phyloP scores from a whole-genome alignment of 768 basidiomycete species.

The Lentinula boryana region DNA sequence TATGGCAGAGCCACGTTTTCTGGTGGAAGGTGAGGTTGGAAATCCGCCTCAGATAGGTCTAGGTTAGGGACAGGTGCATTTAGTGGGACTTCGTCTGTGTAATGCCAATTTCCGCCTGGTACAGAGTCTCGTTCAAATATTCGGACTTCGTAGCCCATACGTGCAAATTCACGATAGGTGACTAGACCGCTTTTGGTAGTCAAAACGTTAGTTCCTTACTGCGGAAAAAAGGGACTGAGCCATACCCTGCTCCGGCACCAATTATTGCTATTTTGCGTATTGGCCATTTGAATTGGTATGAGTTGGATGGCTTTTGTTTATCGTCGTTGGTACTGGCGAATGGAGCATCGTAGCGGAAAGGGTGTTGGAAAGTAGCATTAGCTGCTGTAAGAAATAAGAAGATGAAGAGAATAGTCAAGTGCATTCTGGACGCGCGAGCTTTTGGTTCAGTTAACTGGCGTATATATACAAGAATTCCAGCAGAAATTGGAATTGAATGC shows the following conservation, averaged over 20 bases:
- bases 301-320: neutral
- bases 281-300: slow-evolving; percentile 30
- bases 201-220: neutral
- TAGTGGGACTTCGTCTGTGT: slow-evolving; percentile 29
- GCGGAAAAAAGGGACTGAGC: neutral
- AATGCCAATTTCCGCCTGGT: slow-evolving; percentile 38
- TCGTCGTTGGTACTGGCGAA: neutral
- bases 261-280: slow-evolving; percentile 33
- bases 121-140: slow-evolving; percentile 31
- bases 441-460: neutral
- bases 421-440: neutral
- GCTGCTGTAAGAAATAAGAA: neutral
- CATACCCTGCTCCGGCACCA: slow-evolving; percentile 34
- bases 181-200: slow-evolving; percentile 25
- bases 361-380: neutral
- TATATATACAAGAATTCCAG: neutral
- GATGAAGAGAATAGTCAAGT: neutral
- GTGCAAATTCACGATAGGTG: slow-evolving; percentile 26
- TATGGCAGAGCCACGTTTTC: slow-evolving; percentile 21
- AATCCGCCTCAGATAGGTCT: slow-evolving; percentile 26
- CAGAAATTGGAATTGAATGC: neutral
- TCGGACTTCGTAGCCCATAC: slow-evolving; percentile 24
- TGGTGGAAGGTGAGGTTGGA: slow-evolving; percentile 29
- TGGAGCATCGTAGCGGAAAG: neutral
- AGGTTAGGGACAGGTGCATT: slow-evolving; percentile 30